Evolutionary conservation across 2,329 filamentous ascomycete genomes (phyloP).

Genomic region (Xylaria sp.): DNA sequence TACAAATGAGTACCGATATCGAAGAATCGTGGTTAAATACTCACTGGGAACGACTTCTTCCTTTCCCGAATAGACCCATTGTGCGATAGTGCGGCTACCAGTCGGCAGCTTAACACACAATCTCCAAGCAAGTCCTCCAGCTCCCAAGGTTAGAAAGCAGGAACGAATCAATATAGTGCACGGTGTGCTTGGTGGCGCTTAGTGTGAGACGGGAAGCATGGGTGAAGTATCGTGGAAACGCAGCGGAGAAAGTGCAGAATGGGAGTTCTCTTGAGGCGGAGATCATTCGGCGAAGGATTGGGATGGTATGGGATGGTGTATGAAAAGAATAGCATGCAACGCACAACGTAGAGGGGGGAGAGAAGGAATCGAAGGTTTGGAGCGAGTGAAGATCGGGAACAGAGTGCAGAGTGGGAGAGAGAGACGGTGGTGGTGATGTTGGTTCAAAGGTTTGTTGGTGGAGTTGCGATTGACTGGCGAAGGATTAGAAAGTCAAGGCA

Average conservation of each 20-base stretch:
- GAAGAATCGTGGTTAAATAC: conserved; percentile 12
- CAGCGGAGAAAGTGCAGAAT: neutral
- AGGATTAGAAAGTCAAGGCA: neutral
- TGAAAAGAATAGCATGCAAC: conserved; percentile 5
- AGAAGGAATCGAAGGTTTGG: neutral
- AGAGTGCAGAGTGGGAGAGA: neutral
- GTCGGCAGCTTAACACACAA: neutral
- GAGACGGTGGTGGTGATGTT: neutral
- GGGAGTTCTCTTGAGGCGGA: neutral
- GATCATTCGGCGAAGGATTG: neutral
- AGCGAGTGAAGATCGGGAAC: conserved; percentile 5
- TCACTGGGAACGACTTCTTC: conserved; percentile 35
- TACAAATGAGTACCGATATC: neutral
- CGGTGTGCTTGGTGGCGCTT: neutral
- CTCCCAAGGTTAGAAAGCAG: neutral
- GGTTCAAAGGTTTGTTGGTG: neutral
- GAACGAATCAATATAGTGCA: neutral
- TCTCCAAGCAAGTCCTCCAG: neutral
- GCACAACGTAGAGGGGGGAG: neutral
- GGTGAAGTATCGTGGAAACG: neutral
- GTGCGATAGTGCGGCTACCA: neutral
- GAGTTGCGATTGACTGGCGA: neutral
- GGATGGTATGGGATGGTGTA: neutral
- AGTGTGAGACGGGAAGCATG: neutral
- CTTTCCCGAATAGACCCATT: conserved; percentile 34